Evolutionary conservation across 768 basidiomycete species (phyloP).

Genomic region (Lactifluus hygrophoroides): DNA sequence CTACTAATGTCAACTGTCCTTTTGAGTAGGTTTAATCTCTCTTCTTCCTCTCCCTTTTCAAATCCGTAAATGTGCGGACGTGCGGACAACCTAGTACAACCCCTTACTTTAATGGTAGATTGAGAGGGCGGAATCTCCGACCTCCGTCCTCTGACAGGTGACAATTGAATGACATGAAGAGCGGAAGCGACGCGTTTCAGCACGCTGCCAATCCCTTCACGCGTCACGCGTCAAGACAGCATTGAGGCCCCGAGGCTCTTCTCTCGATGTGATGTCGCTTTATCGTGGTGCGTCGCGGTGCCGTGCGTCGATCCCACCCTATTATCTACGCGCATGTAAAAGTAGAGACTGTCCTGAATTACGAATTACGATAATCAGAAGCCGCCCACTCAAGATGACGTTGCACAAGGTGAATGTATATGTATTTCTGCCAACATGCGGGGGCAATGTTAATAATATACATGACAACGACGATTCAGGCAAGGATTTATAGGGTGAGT

Average conservation of each 20-base stretch:
- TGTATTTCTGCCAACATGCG: conserved; percentile 10
- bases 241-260: not conserved
- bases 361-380: not conserved
- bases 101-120: not conserved
- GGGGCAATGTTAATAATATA: conserved; percentile 16
- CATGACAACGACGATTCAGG: conserved; percentile 13
- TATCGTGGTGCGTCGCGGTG: not conserved
- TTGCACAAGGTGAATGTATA: conserved; percentile 10
- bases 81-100: no score
- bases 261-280: not conserved
- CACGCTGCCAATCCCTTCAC: conserved; percentile 1
- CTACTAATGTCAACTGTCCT: not conserved
- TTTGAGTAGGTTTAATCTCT: not conserved
- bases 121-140: not conserved
- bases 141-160: conserved; percentile 3
- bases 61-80: not conserved
- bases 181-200: conserved; percentile 3
- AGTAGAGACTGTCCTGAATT: not conserved
- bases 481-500: conserved; percentile 16
- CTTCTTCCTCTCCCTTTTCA: not conserved
- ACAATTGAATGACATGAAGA: conserved; percentile 1
- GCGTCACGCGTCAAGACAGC: not conserved
- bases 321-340: not conserved
- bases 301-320: not conserved
- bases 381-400: not conserved